Conservation (phyloP, 306 rosid genomes). For the Vigna hirtella region DNA sequence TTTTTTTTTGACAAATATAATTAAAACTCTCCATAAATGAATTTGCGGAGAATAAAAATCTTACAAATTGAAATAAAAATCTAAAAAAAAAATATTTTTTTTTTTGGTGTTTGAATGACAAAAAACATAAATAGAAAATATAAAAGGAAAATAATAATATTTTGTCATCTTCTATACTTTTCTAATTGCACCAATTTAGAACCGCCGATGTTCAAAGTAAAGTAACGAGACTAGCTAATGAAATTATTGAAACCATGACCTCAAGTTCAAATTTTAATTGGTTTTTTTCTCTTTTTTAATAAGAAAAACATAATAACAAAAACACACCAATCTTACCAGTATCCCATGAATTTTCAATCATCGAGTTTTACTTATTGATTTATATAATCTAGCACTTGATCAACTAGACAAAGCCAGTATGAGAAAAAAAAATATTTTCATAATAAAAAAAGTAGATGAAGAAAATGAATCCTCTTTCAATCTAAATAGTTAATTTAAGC, state of each 20-base stretch:
- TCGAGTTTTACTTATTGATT: neutral
- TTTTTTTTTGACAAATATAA: no score
- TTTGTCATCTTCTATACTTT: conserved; percentile 16
- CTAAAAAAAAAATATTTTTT: no score
- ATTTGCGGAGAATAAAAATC: no score
- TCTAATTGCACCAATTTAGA: conserved; percentile 32
- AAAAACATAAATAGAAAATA: neutral
- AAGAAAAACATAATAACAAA: neutral
- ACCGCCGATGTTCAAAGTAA: conserved; percentile 10
- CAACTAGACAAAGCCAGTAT: neutral
- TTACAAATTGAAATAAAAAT: no score
- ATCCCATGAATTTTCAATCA: neutral
- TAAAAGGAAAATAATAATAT: neutral
- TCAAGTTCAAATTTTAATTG: neutral
- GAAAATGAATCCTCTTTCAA: neutral
- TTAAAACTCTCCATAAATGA: no score
- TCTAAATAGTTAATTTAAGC: neutral
- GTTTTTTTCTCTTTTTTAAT: neutral
- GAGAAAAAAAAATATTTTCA: no score
- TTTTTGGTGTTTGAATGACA: neutral
- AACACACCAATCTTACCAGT: neutral
- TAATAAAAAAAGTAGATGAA: neutral
- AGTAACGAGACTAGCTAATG: neutral
- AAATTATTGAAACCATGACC: conserved; percentile 4
- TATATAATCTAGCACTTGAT: neutral